Percentiles rank a stretch among this genome's conserved stretches.
Evolutionary conservation across 2,329 filamentous ascomycete species (phyloP).

Genomic region (Fusarium sp.): DNA sequence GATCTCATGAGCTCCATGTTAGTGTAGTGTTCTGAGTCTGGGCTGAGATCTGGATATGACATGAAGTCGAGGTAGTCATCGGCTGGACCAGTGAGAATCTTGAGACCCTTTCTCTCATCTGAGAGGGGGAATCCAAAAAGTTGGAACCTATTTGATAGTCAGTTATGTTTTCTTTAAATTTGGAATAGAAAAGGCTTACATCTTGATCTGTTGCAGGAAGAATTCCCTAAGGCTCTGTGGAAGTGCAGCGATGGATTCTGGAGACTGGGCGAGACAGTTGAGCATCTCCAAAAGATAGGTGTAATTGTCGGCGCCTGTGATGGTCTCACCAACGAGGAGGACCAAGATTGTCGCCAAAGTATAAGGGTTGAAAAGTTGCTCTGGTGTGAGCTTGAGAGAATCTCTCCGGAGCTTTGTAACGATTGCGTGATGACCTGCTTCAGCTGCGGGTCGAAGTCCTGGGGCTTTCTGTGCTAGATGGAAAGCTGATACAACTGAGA

Average conservation of each 20-base stretch:
- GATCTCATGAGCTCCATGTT: conserved; percentile 37
- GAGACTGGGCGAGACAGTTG: conserved; percentile 41
- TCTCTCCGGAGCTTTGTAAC: conserved; percentile 48
- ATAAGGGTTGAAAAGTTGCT: conserved; percentile 48
- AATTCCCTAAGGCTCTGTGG: conserved; percentile 37
- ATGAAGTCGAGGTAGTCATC: conserved; percentile 45
- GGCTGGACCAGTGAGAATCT: conserved; percentile 32
- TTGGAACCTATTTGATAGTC: conserved; percentile 39
- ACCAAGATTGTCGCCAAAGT: conserved; percentile 51
- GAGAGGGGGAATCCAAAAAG: conserved; percentile 44
- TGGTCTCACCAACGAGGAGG: conserved; percentile 52
- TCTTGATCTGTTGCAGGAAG: conserved; percentile 46
- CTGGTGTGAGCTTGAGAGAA: conserved; percentile 41
- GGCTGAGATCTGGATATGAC: conserved; percentile 32
- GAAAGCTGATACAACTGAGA: conserved; percentile 52
- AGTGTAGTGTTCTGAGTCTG: conserved; percentile 30
- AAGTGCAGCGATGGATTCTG: conserved; percentile 32
- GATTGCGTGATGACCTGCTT: conserved; percentile 48
- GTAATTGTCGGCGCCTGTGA: conserved; percentile 52
- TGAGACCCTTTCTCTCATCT: conserved; percentile 41
- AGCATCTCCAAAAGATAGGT: conserved; percentile 50
- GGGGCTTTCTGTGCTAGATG: conserved; percentile 48
- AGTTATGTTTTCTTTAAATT: fast-evolving
- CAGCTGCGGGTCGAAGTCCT: conserved; percentile 45
- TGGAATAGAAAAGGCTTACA: conserved; percentile 26